Evolutionary conservation across 192 early-diverging fungal species (phyloP).

Genomic region (Podila clonocystis): DNA sequence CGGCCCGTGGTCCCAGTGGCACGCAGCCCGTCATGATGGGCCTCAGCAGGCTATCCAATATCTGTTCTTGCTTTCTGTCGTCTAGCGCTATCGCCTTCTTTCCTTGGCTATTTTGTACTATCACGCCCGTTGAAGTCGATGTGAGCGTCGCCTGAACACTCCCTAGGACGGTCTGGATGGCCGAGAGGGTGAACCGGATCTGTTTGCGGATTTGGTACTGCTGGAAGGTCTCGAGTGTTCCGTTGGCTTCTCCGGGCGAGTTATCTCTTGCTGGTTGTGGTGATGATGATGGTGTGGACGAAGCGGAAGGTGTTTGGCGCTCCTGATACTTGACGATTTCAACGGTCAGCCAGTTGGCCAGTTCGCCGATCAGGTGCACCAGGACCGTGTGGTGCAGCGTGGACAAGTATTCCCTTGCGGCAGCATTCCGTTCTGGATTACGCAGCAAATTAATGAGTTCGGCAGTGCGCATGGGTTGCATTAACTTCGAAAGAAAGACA

Average conservation of each 20-base stretch:
- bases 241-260: not conserved
- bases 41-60: constrained; percentile 13
- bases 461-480: constrained; percentile 26
- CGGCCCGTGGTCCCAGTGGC: constrained; percentile 15
- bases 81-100: not conserved
- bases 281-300: not conserved
- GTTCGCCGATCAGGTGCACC: constrained; percentile 40
- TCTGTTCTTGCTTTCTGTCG: constrained; percentile 7
- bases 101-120: not conserved
- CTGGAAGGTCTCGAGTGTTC: constrained; percentile 9
- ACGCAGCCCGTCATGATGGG: constrained; percentile 22
- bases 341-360: constrained; percentile 33
- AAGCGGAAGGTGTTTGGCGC: not conserved
- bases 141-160: not conserved
- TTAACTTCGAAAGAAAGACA: too few species aligned
- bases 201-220: constrained; percentile 19
- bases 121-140: not conserved
- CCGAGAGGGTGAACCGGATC: constrained; percentile 31
- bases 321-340: constrained; percentile 37
- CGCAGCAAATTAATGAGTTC: constrained; percentile 42
- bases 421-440: constrained; percentile 20
- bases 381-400: constrained; percentile 8
- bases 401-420: constrained; percentile 4
- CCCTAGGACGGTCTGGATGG: constrained; percentile 25
- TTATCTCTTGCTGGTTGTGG: not conserved